Conservation (phyloP, 148 eudicot genomes). For the Cornus florida region DNA sequence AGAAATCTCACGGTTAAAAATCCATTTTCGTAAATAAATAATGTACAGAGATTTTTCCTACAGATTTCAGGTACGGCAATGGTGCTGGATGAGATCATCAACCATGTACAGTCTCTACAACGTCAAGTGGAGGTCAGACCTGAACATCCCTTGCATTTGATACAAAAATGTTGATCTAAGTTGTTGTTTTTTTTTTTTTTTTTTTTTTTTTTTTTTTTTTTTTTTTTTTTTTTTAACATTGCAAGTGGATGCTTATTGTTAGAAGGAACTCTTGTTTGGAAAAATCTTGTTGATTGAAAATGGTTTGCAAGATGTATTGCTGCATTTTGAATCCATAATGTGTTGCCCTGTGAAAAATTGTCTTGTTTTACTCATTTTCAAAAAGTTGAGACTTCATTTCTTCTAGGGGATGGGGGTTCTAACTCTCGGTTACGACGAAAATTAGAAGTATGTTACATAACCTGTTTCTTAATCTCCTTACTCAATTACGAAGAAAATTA, state of each 20-base stretch:
- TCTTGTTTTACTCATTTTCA: no score
- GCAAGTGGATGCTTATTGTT: neutral
- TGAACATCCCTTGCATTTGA: slow-evolving; percentile 8
- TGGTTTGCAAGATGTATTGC: neutral
- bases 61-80: slow-evolving; percentile 97
- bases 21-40: neutral
- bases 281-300: no score
- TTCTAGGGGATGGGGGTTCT: no score
- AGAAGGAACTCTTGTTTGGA: neutral
- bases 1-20: neutral
- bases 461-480: no score
- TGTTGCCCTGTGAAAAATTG: no score
- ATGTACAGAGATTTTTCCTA: slow-evolving; percentile 11
- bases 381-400: no score
- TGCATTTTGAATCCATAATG: no score
- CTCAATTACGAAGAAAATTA: no score
- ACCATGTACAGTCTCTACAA: slow-evolving; percentile 92
- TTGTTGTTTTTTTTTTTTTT: neutral
- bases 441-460: no score
- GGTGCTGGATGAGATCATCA: slow-evolving; percentile 96
- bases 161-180: neutral
- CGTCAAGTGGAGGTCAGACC: slow-evolving; percentile 91
- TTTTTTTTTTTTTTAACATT: neutral
- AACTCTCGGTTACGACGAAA: no score
- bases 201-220: neutral